Conservation (phyloP, 2,329 filamentous ascomycete species). For the Botrytis deweyae region DNA sequence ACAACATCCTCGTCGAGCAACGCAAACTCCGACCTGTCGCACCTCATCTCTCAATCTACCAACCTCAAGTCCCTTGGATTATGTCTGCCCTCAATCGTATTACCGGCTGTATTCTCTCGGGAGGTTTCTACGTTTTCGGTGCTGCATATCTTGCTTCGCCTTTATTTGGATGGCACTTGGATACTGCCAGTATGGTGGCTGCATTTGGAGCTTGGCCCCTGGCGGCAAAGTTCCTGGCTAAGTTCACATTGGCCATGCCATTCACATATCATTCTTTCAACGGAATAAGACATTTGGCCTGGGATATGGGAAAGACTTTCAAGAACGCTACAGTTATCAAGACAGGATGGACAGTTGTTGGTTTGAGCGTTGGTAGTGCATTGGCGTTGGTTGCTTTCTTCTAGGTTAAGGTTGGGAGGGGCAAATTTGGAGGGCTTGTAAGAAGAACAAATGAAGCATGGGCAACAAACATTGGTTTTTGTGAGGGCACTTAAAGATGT, state of each 20-base stretch:
- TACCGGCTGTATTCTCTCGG: slow-evolving; percentile 60
- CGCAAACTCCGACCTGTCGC: slow-evolving; percentile 66
- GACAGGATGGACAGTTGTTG: slow-evolving; percentile 64
- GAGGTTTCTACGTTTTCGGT: slow-evolving; percentile 65
- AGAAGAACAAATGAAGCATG: slow-evolving; percentile 5
- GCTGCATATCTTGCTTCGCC: slow-evolving; percentile 65
- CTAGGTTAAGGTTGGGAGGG: slow-evolving; percentile 20
- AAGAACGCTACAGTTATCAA: slow-evolving; percentile 63
- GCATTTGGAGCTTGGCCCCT: slow-evolving; percentile 62
- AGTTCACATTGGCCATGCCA: slow-evolving; percentile 58
- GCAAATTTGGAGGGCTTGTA: background rate
- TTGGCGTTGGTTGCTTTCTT: slow-evolving; percentile 37
- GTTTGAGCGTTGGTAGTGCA: slow-evolving; percentile 51
- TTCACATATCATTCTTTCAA: slow-evolving; percentile 70
- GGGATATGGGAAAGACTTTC: slow-evolving; percentile 64
- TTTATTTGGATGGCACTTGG: slow-evolving; percentile 65
- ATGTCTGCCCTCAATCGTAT: slow-evolving; percentile 61
- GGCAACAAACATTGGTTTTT: background rate
- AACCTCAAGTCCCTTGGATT: slow-evolving; percentile 69
- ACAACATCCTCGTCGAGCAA: slow-evolving; percentile 64
- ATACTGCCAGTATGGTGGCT: slow-evolving; percentile 61
- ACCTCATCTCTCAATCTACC: slow-evolving; percentile 70
- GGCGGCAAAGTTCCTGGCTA: slow-evolving; percentile 57
- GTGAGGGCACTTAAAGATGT: background rate
- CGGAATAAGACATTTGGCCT: slow-evolving; percentile 69